These are phyloP conservation scores for Camellia oleifera DNA, from an alignment of 179 eudicot species.

Conservation along the genomic window DNA sequence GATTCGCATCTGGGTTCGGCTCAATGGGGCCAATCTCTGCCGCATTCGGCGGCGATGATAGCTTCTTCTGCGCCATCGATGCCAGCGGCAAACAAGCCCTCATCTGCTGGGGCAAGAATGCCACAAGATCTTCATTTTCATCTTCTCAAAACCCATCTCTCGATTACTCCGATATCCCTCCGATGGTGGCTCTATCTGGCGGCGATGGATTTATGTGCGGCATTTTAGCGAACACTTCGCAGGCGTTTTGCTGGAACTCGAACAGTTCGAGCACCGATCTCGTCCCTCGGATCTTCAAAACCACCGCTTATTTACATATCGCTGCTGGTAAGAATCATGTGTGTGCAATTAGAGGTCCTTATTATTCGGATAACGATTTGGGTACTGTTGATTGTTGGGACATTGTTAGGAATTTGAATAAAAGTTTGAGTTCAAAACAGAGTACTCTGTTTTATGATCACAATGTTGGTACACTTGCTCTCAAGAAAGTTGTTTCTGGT, in stretches of 20 bases:
- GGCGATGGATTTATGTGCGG: constrained; percentile 85
- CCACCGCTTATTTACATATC: constrained; percentile 54
- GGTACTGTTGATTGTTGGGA: constrained; percentile 93
- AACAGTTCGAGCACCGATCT: constrained; percentile 46
- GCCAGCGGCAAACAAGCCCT: constrained; percentile 83
- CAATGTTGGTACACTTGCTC: constrained; percentile 26
- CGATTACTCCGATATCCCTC: constrained; percentile 30
- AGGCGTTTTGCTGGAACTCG: constrained; percentile 66
- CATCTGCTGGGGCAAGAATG: constrained; percentile 69
- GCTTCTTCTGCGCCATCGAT: constrained; percentile 89
- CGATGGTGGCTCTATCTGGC: constrained; percentile 76
- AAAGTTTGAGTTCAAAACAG: constrained; percentile 41
- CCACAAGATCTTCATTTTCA: constrained; percentile 12
- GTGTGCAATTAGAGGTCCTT: constrained; percentile 72
- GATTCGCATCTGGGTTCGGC: constrained; percentile 58
- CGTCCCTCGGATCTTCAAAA: constrained; percentile 40
- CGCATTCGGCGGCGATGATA: constrained; percentile 46
- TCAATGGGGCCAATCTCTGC: constrained; percentile 90
- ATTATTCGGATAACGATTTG: constrained; percentile 39
- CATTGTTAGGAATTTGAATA: constrained; percentile 29
- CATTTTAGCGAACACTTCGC: constrained; percentile 63
- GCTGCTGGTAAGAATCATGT: constrained; percentile 79
- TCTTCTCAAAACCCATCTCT: constrained; percentile 25
- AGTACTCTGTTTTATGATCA: constrained; percentile 58
- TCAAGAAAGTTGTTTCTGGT: constrained; percentile 68